phyloP scores from a whole-genome alignment of 805 yeast genomes.

The Candida hispaniensis region DNA sequence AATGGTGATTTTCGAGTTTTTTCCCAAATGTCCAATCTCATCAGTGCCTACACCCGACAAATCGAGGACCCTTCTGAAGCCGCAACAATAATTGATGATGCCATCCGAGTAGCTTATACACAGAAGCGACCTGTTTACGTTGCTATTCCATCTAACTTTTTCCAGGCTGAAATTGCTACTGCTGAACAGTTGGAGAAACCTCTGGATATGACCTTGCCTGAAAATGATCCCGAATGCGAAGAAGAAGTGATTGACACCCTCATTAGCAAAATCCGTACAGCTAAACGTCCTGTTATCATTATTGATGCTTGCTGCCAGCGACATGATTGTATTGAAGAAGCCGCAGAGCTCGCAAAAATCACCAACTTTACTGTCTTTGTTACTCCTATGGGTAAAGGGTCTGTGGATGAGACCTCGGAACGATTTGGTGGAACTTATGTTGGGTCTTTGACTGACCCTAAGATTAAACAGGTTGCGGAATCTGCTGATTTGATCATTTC shows the following conservation, averaged over 20 bases:
- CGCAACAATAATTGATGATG: conserved; percentile 59
- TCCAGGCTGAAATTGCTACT: conserved; percentile 50
- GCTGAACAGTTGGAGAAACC: conserved; percentile 45
- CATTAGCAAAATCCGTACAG: conserved; percentile 41
- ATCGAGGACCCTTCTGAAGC: conserved; percentile 56
- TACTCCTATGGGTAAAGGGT: conserved; percentile 86
- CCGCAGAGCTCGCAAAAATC: conserved; percentile 46
- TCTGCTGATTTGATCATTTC: conserved; percentile 64
- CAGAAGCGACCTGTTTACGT: conserved; percentile 73
- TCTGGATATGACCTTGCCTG: conserved; percentile 47
- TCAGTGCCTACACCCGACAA: conserved; percentile 55
- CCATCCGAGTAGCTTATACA: conserved; percentile 59
- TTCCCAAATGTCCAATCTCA: conserved; percentile 65
- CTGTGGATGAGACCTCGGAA: conserved; percentile 59
- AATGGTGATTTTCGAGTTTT: conserved; percentile 73
- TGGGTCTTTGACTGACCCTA: conserved; percentile 68
- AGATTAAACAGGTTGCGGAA: conserved; percentile 62
- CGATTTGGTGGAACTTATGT: conserved; percentile 80
- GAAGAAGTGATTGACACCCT: conserved; percentile 48
- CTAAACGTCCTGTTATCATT: conserved; percentile 61
- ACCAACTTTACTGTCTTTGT: conserved; percentile 75
- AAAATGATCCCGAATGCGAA: conserved; percentile 53
- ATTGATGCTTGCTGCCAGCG: conserved; percentile 84
- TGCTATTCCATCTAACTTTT: conserved; percentile 74
- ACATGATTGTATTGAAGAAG: conserved; percentile 58